A percentile compares a stretch with the other conserved stretches of the same genome.
These are phyloP conservation scores for Penicillium argentinense DNA, from an alignment of 495 filamentous ascomycete genomes.

Conservation along the genomic window DNA sequence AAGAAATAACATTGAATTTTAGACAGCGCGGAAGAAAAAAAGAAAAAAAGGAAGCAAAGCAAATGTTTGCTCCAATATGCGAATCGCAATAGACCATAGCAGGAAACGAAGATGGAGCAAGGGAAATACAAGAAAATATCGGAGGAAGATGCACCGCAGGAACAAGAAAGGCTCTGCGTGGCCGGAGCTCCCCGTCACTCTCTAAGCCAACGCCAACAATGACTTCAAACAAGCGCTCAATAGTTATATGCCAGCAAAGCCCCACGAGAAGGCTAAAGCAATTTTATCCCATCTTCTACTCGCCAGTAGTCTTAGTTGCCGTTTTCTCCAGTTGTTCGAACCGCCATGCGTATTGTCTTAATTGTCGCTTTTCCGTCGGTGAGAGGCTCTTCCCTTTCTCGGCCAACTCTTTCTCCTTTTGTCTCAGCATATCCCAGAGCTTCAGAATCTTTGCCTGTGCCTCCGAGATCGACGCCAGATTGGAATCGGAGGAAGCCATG, in stretches of 20 bases:
- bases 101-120: no score
- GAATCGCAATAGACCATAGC: no score
- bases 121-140: background rate
- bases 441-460: slow-evolving; percentile 38
- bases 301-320: slow-evolving; percentile 23
- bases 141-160: background rate
- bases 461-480: slow-evolving; percentile 39
- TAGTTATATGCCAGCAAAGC: slow-evolving; percentile 1
- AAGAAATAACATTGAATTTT: no score
- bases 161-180: background rate
- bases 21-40: slow-evolving; percentile 3
- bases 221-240: slow-evolving; percentile 13
- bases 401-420: slow-evolving; percentile 36
- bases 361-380: slow-evolving; percentile 34
- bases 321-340: slow-evolving; percentile 38
- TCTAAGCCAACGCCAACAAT: slow-evolving; percentile 38
- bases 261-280: slow-evolving; percentile 4
- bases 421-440: slow-evolving; percentile 41
- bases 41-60: slow-evolving; percentile 3
- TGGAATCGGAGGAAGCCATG: slow-evolving; percentile 34
- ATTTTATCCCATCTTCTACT: slow-evolving; percentile 9
- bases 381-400: slow-evolving; percentile 35
- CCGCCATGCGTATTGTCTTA: slow-evolving; percentile 43
- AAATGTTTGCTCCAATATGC: no score
- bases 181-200: slow-evolving; percentile 14